Percentiles rank a stretch among this genome's conserved stretches.
phyloP scores from a whole-genome alignment of 768 basidiomycete species.

The Tricholoma hemisulphureum region DNA sequence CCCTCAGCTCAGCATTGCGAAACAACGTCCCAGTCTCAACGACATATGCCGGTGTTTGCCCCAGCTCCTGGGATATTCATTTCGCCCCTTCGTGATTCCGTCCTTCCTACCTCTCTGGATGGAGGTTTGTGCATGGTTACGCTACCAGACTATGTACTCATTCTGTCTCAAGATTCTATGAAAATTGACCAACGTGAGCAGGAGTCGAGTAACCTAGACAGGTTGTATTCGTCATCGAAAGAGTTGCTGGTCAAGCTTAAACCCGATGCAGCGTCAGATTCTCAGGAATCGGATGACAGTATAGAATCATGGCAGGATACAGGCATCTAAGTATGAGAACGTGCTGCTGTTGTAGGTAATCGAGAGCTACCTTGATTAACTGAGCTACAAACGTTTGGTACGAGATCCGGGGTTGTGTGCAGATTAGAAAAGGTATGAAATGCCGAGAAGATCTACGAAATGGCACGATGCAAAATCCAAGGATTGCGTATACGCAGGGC shows the following conservation, averaged over 20 bases:
- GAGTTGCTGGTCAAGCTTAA: conserved; percentile 1
- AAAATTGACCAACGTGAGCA: background rate
- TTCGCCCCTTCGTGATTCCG: conserved; percentile 29
- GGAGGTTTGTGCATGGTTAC: background rate
- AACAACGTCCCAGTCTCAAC: conserved; percentile 5
- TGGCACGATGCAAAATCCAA: background rate
- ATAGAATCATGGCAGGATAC: conserved; percentile 38
- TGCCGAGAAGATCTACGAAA: too few relatives aligned
- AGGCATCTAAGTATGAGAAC: background rate
- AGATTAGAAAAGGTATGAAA: too few relatives aligned
- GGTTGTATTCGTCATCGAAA: background rate
- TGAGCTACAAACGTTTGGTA: background rate
- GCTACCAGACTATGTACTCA: background rate
- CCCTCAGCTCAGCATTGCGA: background rate
- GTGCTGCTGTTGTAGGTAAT: background rate
- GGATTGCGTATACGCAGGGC: background rate
- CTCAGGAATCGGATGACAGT: conserved; percentile 33
- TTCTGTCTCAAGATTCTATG: background rate
- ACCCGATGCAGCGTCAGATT: conserved; percentile 1
- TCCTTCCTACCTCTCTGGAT: background rate
- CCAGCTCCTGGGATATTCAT: conserved; percentile 38
- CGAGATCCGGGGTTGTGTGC: background rate
- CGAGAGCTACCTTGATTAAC: background rate
- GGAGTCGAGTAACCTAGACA: background rate
- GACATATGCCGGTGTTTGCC: conserved; percentile 24